These are phyloP conservation scores for Aspergillus fumigatiaffinis DNA, from an alignment of 2,329 filamentous ascomycete genomes.

Conservation along the genomic window DNA sequence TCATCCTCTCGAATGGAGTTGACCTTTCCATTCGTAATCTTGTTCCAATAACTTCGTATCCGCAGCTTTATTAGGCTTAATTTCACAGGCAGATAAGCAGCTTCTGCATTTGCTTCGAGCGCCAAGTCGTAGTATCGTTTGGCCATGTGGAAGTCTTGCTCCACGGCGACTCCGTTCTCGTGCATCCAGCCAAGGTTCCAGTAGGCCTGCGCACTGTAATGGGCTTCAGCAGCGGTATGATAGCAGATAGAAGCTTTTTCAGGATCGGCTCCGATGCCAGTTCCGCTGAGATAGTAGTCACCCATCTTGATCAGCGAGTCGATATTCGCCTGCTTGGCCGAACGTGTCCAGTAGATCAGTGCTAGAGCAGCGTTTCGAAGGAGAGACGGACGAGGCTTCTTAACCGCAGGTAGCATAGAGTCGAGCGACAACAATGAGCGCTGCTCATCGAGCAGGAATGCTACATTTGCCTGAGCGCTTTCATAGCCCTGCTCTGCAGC, in stretches of 20 bases:
- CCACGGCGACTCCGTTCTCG: constrained; percentile 87
- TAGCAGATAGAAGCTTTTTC: constrained; percentile 94
- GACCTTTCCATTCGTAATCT: constrained; percentile 80
- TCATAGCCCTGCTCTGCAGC: constrained; percentile 92
- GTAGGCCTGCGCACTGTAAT: constrained; percentile 88
- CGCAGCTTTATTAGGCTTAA: constrained; percentile 82
- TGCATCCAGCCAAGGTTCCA: constrained; percentile 99
- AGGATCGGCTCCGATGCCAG: constrained; percentile 67
- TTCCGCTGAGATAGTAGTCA: constrained; percentile 87
- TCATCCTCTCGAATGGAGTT: constrained; percentile 91
- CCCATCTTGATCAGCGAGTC: constrained; percentile 97
- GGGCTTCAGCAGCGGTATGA: constrained; percentile 82
- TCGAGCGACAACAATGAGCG: constrained; percentile 59
- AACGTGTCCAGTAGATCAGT: constrained; percentile 91
- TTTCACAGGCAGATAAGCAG: constrained; percentile 88
- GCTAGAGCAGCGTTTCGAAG: constrained; percentile 63
- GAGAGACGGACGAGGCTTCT: constrained; percentile 41
- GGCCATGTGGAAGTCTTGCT: constrained; percentile 94
- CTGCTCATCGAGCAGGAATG: constrained; percentile 74
- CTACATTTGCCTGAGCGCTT: constrained; percentile 82
- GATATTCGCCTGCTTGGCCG: constrained; percentile 86
- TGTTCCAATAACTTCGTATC: constrained; percentile 88
- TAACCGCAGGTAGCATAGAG: constrained; percentile 47
- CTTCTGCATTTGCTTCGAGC: constrained; percentile 84
- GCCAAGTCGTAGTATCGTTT: constrained; percentile 95